Percentiles rank a stretch among this genome's conserved stretches.
These are phyloP conservation scores for Verticillium klebahnii DNA, from an alignment of 2,329 filamentous ascomycete species.

Conservation along the genomic window DNA sequence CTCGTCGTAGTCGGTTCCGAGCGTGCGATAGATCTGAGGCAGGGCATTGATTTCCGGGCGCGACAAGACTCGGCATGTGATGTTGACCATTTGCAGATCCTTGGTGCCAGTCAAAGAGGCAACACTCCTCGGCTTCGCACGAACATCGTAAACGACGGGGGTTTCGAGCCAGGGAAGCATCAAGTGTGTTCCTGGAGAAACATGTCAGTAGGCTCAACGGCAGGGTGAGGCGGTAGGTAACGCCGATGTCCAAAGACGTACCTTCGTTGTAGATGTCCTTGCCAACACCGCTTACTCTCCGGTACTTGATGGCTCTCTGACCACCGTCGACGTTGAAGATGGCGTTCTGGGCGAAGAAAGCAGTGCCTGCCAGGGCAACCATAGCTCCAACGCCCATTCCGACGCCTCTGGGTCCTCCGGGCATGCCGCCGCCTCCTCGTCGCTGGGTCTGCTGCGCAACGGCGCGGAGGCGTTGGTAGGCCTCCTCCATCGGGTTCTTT, in stretches of 20 bases:
- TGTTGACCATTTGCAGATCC: slow-evolving; percentile 99
- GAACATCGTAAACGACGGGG: slow-evolving; percentile 93
- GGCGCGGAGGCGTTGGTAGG: slow-evolving; percentile 45
- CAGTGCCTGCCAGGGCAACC: slow-evolving; percentile 41
- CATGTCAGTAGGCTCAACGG: neutral
- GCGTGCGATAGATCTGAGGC: slow-evolving; percentile 93
- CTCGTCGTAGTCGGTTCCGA: slow-evolving; percentile 96
- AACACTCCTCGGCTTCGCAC: slow-evolving; percentile 94
- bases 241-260: slow-evolving; percentile 26
- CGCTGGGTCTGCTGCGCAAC: slow-evolving; percentile 37
- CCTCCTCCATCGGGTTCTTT: slow-evolving; percentile 41
- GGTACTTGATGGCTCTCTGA: slow-evolving; percentile 98
- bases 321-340: slow-evolving; percentile 91
- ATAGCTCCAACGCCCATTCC: slow-evolving; percentile 36
- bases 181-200: slow-evolving; percentile 73
- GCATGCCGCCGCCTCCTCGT: slow-evolving; percentile 34
- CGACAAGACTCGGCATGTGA: slow-evolving; percentile 97
- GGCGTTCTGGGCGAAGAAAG: slow-evolving; percentile 52
- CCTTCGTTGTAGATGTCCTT: slow-evolving; percentile 97
- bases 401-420: slow-evolving; percentile 29
- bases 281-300: slow-evolving; percentile 83
- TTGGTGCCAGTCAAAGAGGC: slow-evolving; percentile 97
- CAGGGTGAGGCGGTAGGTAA: neutral
- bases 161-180: slow-evolving; percentile 97
- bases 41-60: slow-evolving; percentile 82